phyloP scores from a whole-genome alignment of 768 basidiomycete genomes.

The Mrakia frigida region DNA sequence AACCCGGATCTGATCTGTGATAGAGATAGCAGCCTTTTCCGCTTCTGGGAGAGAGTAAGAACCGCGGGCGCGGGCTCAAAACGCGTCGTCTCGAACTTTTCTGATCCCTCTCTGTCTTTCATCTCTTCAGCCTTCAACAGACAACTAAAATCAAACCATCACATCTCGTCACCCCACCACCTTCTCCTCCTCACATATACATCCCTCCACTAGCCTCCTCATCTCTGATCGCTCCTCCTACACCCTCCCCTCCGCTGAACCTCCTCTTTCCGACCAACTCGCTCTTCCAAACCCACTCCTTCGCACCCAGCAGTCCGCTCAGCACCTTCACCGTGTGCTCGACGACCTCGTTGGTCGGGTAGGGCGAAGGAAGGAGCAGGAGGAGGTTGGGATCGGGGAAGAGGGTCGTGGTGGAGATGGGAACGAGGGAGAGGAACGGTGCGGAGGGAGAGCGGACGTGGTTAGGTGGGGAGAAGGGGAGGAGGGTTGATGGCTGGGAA shows the following conservation, averaged over 20 bases:
- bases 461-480: conserved; percentile 17
- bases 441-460: conserved; percentile 20
- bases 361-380: neutral
- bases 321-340: neutral
- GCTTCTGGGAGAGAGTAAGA: too few species aligned
- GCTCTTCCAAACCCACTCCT: neutral
- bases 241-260: neutral
- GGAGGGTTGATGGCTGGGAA: neutral
- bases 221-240: neutral
- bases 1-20: too few species aligned
- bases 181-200: neutral
- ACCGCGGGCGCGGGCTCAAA: too few species aligned
- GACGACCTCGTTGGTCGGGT: neutral
- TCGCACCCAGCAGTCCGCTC: neutral
- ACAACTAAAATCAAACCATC: neutral
- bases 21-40: too few species aligned
- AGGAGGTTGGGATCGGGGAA: conserved; percentile 4
- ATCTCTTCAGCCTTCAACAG: too few species aligned
- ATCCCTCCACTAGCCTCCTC: neutral
- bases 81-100: too few species aligned
- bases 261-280: conserved; percentile 6
- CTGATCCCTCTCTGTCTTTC: neutral
- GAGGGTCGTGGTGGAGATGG: conserved; percentile 19
- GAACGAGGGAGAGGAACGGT: conserved; percentile 21
- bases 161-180: neutral